phyloP scores from a whole-genome alignment of 257 asterid genomes.

The Henckelia pumila region DNA sequence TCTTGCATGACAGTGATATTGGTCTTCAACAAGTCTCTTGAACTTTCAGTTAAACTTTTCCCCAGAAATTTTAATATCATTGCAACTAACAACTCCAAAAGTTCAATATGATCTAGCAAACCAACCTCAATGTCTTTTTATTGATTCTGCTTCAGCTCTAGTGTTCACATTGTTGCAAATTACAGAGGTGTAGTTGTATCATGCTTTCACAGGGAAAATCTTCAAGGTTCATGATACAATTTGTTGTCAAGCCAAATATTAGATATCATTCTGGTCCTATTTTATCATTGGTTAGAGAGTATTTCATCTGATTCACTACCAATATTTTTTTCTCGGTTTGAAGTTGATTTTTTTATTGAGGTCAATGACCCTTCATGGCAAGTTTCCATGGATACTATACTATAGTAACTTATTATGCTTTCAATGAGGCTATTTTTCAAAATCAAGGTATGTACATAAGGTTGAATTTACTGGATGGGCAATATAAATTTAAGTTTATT shows the following conservation, averaged over 20 bases:
- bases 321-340: neutral
- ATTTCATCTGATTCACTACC: neutral
- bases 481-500: constrained; percentile 14
- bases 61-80: neutral
- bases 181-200: neutral
- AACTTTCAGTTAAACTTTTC: constrained; percentile 6
- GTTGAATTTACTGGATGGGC: constrained; percentile 19
- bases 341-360: constrained; percentile 2
- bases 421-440: constrained; percentile 1
- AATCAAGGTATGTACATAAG: constrained; percentile 2
- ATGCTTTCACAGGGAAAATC: neutral
- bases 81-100: neutral
- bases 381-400: neutral
- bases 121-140: neutral
- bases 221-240: neutral
- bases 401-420: neutral
- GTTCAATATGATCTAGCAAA: neutral
- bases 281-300: neutral
- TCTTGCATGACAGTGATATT: neutral
- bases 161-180: neutral
- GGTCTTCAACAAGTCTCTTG: neutral
- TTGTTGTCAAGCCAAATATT: neutral
- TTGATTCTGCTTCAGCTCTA: neutral
- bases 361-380: constrained; percentile 1
- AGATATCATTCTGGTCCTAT: neutral